phyloP scores from a whole-genome alignment of 2,329 filamentous ascomycete species.

The Stagonosporopsis rhizophila region DNA sequence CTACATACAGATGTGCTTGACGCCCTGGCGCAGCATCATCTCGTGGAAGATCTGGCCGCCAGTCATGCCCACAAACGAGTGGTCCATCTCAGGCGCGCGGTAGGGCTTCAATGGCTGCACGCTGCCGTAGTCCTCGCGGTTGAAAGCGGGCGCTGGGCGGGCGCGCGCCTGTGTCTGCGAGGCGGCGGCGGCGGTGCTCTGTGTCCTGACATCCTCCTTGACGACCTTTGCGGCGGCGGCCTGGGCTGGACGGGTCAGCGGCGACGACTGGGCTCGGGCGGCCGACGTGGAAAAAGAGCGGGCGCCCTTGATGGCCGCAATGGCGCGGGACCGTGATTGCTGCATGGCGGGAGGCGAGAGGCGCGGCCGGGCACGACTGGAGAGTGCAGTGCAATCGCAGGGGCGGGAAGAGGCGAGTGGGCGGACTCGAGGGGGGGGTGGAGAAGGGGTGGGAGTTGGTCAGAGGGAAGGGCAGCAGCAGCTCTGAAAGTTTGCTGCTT shows the following conservation, averaged over 20 bases:
- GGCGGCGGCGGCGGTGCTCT: constrained; percentile 52
- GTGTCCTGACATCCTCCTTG: constrained; percentile 51
- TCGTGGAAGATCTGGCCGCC: constrained; percentile 98
- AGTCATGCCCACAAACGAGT: constrained; percentile 85
- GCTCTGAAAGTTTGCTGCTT: constrained; percentile 7
- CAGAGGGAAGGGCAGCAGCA: not conserved
- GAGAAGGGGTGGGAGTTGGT: too few species aligned
- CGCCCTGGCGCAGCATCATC: constrained; percentile 93
- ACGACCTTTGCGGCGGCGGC: constrained; percentile 38
- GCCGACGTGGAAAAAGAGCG: constrained; percentile 55
- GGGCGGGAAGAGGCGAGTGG: not conserved
- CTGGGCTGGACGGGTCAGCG: constrained; percentile 50
- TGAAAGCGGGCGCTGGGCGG: constrained; percentile 59
- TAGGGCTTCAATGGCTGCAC: constrained; percentile 57
- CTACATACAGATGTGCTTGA: constrained; percentile 95
- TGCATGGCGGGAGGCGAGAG: constrained; percentile 33
- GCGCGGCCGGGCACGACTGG: not conserved
- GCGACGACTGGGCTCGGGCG: constrained; percentile 52
- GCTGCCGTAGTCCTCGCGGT: constrained; percentile 54
- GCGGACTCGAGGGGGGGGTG: not conserved
- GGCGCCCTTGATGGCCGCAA: constrained; percentile 46
- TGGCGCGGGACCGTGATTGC: constrained; percentile 48
- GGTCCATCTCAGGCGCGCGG: constrained; percentile 59
- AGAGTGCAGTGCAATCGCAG: constrained; percentile 12
- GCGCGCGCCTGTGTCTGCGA: constrained; percentile 41